Base-by-base conservation (phyloP, 306 rosid genomes). In the Vigna hirtella region DNA sequence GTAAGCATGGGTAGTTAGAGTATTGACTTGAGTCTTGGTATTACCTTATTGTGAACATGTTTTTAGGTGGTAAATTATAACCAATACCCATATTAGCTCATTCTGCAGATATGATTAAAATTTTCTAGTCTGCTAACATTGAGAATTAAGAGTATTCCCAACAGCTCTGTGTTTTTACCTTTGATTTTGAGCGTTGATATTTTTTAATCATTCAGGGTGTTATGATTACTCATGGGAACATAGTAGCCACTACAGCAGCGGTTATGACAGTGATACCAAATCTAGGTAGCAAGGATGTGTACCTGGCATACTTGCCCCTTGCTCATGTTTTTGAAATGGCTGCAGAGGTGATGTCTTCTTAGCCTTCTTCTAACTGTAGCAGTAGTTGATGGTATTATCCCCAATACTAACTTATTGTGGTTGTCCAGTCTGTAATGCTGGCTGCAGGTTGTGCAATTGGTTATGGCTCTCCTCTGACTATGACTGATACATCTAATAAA, bases 321-420 rank as follows among this genome's bases (percentile, higher is more conserved):
- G 97, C 97, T 77, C 97, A 94, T 66, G 98, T 94, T 74, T 93
- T 94, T 71, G 97, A 94, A 87, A 74, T 94, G 90, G 97, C 97
- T 7, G 97, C 97, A 22, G 97, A 94, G 98, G 98, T 94, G 58
- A 17, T 66, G 50, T 82, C 67, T 55, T 79, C 59, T 76, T 59
- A 42, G 13, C 24, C 38, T 76, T 74, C 36, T 76, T 74, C 36
- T 76, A 52, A 70, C 62, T 28, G 51, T 80, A 28, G 13, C 18
- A 26, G 4, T 18, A 22, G 61, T 70, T 72, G 67, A 4, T 77
- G 51, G 42, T 32, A 57, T 71, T 72, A 59, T 81, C 48, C 50
- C 4, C 47, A 42, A 42, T 4, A 42, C 3, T 81, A 83, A 79
- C 12, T 66, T 66, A 28, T 48, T 79, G 70, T 80, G 85, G 81